phyloP scores from a whole-genome alignment of 371 early-diverging fungal species.

The Haplosporangium sp. region DNA sequence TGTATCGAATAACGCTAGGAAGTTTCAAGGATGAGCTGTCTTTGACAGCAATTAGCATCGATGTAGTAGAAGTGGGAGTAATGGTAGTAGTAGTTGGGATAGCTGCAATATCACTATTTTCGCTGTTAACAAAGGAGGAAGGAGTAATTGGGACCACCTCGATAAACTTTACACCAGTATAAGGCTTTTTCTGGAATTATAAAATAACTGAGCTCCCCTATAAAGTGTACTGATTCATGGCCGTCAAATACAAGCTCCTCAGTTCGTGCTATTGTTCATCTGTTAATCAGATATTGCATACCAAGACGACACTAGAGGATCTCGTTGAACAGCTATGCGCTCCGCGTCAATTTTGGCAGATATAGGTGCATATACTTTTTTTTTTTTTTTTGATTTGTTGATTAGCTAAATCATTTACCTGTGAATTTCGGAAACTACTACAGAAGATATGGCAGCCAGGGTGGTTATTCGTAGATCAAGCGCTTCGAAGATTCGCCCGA shows the following conservation, averaged over 20 bases:
- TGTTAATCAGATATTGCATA: background rate
- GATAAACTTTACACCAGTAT: constrained; percentile 25
- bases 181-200: constrained; percentile 8
- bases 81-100: too few species aligned
- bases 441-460: too few species aligned
- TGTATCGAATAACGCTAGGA: constrained; percentile 24
- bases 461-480: too few species aligned
- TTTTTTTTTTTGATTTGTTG: too few species aligned
- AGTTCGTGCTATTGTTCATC: too few species aligned
- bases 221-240: constrained; percentile 13
- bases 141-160: background rate
- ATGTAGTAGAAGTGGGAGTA: background rate
- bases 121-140: background rate
- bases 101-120: background rate
- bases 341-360: constrained; percentile 13
- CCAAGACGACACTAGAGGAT: constrained; percentile 1
- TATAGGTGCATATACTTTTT: background rate
- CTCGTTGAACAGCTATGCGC: constrained; percentile 14
- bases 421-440: too few species aligned
- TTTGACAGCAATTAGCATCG: background rate
- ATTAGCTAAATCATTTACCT: too few species aligned
- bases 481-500: too few species aligned
- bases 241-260: constrained; percentile 23
- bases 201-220: constrained; percentile 7
- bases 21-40: background rate